These are phyloP conservation scores for Penicillium rolfsii DNA, from an alignment of 2,329 filamentous ascomycete genomes.

Conservation along the genomic window DNA sequence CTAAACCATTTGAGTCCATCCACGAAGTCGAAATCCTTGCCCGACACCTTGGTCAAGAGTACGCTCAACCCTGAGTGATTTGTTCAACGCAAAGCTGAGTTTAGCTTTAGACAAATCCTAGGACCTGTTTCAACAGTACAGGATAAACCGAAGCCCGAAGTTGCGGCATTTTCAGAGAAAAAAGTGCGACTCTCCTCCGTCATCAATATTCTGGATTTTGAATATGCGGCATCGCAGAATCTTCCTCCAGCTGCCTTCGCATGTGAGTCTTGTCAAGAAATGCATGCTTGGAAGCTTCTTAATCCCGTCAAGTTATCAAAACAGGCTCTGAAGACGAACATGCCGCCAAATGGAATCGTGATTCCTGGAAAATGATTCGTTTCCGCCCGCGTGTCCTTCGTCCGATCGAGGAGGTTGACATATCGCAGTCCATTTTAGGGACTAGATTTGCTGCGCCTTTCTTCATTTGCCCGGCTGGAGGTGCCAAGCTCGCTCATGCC, in stretches of 20 bases:
- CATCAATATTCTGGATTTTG: neutral
- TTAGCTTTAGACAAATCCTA: neutral
- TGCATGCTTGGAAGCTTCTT: neutral
- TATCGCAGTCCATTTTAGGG: neutral
- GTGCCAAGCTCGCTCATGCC: neutral
- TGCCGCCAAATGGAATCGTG: neutral
- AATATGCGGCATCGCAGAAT: neutral
- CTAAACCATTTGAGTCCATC: neutral
- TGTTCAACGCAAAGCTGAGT: neutral
- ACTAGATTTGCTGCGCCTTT: neutral
- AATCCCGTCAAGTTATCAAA: neutral
- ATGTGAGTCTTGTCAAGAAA: neutral
- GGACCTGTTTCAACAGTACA: neutral
- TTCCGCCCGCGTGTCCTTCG: neutral
- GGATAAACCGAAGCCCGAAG: neutral
- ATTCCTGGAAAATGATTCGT: neutral
- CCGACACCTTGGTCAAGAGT: neutral
- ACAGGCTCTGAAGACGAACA: neutral
- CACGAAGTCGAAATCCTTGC: neutral
- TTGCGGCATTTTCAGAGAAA: neutral
- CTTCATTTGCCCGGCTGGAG: neutral
- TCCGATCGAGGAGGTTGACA: neutral
- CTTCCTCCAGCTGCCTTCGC: neutral
- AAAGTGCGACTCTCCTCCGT: neutral
- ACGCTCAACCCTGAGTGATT: neutral